These are phyloP conservation scores for Dalechampia spathulata DNA, from an alignment of 441 rosid species.

Conservation along the genomic window DNA sequence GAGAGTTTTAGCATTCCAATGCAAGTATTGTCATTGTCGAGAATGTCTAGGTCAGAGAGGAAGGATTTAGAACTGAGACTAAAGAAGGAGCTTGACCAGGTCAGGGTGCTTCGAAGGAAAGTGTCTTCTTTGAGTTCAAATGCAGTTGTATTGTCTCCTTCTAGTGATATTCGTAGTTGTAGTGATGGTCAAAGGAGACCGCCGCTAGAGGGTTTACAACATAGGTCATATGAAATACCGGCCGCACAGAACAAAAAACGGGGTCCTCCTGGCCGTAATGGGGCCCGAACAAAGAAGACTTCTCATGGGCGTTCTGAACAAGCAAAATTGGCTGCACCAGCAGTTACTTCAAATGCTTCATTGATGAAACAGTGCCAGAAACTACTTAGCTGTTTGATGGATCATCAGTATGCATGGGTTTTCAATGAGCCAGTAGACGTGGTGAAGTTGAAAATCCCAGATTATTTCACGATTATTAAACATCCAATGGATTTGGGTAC, in stretches of 20 bases:
- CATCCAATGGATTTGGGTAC: slow-evolving; percentile 95
- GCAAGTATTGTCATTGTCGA: slow-evolving; percentile 55
- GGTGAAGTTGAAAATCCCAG: slow-evolving; percentile 75
- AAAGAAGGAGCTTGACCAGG: slow-evolving; percentile 67
- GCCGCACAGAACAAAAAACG: slow-evolving; percentile 46
- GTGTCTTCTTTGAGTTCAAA: slow-evolving; percentile 35
- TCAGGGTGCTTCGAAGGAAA: slow-evolving; percentile 50
- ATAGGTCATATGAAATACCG: slow-evolving; percentile 23
- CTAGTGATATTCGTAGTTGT: slow-evolving; percentile 57
- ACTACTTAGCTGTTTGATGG: slow-evolving; percentile 51
- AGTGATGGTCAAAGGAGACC: slow-evolving; percentile 61
- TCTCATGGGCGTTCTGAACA: slow-evolving; percentile 24
- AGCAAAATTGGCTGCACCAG: slow-evolving; percentile 24
- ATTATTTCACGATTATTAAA: slow-evolving; percentile 69
- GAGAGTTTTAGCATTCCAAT: slow-evolving; percentile 39
- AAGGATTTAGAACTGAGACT: slow-evolving; percentile 45
- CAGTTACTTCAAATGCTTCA: slow-evolving; percentile 21
- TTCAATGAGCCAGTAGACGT: slow-evolving; percentile 78
- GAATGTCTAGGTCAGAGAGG: slow-evolving; percentile 57
- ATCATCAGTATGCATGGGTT: slow-evolving; percentile 56
- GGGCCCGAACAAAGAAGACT: slow-evolving; percentile 37
- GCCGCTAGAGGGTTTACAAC: slow-evolving; percentile 26
- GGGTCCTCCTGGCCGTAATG: slow-evolving; percentile 36
- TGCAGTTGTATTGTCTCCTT: slow-evolving; percentile 35
- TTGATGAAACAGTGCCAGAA: slow-evolving; percentile 68